Evolutionary conservation across 371 early-diverging fungal genomes (phyloP), one percentile per base, ranked within the genome.

Genomic region (Fennellomyces sp.): DNA sequence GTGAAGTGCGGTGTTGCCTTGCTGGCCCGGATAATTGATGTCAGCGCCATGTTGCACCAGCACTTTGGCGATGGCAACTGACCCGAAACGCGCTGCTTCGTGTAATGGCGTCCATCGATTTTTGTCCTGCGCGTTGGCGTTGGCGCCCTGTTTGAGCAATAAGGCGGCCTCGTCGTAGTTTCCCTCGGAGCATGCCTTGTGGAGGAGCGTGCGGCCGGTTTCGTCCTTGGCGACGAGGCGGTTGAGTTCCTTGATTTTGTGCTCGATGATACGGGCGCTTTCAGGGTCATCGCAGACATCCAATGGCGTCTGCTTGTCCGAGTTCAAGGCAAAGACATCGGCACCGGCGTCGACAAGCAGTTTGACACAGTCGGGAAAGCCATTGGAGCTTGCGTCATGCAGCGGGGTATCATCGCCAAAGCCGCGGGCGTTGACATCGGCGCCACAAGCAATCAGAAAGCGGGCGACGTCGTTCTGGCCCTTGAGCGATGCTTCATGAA

Each of bases 371-470:
- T 85, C 84, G 8, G 76, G 59, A 39, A 85, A 82, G 0, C 88
- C 90, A 61, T 89, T 88, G 31, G 87, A 73, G 25, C 88, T 81
- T 10, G 93, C 93, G 72, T 92, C 93, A 71, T 94, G 94, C 28
- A 95, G 58, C 13, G 95, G 87, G 8, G 93, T 91, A 45, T 87
- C 87, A 41, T 84, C 79, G 49, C 88, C 87, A 35, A 76, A 72
- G 26, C 87, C 89, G 41, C 76, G 64, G 0, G 80, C 82, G 61
- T 90, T 85, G 39, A 90, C 76, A 54, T 88, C 83, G 1, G 85
- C 85, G 8, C 78, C 75, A 28, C 71, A 73, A 42, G 73, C 61
- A 8, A 90, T 70, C 28, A 92, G 70, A 39, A 75, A 80, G 51
- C 68, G 52, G 5, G 84, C 80, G 23, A 88, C 80, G 27, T 80